A percentile compares a stretch with the other conserved stretches of the same genome.
Evolutionary conservation across 2,329 filamentous ascomycete genomes (phyloP).

Genomic region (Apiospora phragmitis): DNA sequence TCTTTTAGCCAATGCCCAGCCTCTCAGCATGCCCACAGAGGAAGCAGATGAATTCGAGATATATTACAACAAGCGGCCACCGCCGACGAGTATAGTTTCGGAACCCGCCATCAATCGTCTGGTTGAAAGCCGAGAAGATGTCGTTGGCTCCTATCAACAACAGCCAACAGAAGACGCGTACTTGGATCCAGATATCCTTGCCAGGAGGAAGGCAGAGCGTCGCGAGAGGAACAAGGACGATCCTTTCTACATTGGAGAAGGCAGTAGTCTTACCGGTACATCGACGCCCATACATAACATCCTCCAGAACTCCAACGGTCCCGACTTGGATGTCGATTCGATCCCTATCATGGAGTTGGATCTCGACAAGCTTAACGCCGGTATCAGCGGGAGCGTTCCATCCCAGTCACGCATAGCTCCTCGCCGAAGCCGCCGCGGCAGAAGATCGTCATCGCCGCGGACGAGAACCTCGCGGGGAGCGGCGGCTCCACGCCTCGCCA

Average conservation of each 20-base stretch:
- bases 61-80: conserved; percentile 62
- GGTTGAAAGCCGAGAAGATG: conserved; percentile 45
- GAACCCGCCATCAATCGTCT: conserved; percentile 59
- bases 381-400: conserved; percentile 31
- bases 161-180: conserved; percentile 62
- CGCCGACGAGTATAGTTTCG: conserved; percentile 52
- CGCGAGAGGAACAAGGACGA: conserved; percentile 85
- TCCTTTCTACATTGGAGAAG: conserved; percentile 82
- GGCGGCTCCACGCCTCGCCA: conserved; percentile 49
- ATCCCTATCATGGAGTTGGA: conserved; percentile 96
- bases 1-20: conserved; percentile 63
- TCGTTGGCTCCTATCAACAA: conserved; percentile 58
- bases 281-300: conserved; percentile 81
- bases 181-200: conserved; percentile 71
- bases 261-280: conserved; percentile 55
- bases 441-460: conserved; percentile 67
- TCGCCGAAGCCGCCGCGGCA: conserved; percentile 45
- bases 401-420: conserved; percentile 24
- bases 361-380: conserved; percentile 56
- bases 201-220: conserved; percentile 73
- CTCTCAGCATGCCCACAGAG: conserved; percentile 47
- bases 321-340: conserved; percentile 84
- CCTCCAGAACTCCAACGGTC: conserved; percentile 69
- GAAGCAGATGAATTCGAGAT: conserved; percentile 67
- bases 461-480: conserved; percentile 67